Conservation (phyloP, 2,329 filamentous ascomycete genomes). For the Pyrenochaeta sp. region DNA sequence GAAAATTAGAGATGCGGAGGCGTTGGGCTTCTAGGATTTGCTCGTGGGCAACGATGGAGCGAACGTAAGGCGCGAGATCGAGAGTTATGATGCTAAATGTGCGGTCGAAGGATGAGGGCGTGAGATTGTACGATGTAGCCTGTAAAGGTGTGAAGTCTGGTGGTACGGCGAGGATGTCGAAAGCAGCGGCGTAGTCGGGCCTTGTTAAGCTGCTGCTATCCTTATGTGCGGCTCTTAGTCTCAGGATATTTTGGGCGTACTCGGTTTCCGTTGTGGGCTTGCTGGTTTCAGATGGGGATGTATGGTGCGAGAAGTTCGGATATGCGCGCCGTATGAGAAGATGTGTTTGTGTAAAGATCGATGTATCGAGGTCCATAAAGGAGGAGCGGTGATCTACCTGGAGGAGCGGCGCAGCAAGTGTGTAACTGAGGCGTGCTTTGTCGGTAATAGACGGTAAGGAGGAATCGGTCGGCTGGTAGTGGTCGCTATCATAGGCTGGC, state of each 20-base stretch:
- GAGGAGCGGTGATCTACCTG: constrained; percentile 60
- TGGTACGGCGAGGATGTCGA: constrained; percentile 60
- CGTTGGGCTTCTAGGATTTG: constrained; percentile 73
- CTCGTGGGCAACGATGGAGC: constrained; percentile 82
- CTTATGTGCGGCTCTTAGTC: constrained; percentile 29
- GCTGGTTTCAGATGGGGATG: background rate
- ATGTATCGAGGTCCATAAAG: constrained; percentile 52
- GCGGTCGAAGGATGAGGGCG: constrained; percentile 80
- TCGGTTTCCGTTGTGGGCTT: constrained; percentile 20
- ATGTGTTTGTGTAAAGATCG: constrained; percentile 40
- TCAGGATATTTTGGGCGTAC: constrained; percentile 41
- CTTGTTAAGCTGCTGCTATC: constrained; percentile 39
- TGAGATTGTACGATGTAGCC: constrained; percentile 57
- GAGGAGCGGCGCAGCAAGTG: constrained; percentile 62
- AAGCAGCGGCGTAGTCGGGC: constrained; percentile 55
- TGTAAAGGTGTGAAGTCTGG: constrained; percentile 39
- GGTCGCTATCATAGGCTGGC: constrained; percentile 42
- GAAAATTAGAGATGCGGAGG: constrained; percentile 66
- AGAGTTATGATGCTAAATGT: constrained; percentile 70
- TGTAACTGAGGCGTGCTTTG: constrained; percentile 64
- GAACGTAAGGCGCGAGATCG: constrained; percentile 91
- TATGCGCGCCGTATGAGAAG: constrained; percentile 27
- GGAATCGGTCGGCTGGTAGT: constrained; percentile 66
- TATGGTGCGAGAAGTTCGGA: constrained; percentile 2
- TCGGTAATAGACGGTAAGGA: constrained; percentile 66